Conservation (phyloP, 345 rosid genomes). For the Corchorus capsularis region DNA sequence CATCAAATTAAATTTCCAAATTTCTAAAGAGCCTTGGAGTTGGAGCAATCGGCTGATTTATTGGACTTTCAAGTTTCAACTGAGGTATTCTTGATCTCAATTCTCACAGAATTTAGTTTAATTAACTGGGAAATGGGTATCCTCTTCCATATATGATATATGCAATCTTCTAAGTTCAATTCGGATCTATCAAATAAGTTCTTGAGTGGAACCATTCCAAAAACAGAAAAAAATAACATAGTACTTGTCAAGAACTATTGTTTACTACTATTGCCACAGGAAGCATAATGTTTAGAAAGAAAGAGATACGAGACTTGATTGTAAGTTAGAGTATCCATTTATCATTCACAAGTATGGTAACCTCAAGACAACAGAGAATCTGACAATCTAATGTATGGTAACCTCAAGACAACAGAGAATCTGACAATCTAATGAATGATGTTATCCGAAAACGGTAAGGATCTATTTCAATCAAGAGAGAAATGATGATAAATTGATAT, state of each 20-base stretch:
- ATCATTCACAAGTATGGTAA: slow-evolving; percentile 6
- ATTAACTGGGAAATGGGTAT: no score
- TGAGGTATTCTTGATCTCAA: no score
- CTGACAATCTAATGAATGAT: slow-evolving; percentile 14
- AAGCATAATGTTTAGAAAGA: background rate
- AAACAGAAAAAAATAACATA: background rate
- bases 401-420: background rate
- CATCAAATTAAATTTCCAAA: no score
- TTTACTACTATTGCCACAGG: background rate
- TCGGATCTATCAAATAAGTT: slow-evolving; percentile 15
- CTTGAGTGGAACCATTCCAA: slow-evolving; percentile 18
- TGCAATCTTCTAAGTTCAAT: no score
- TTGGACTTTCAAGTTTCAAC: no score
- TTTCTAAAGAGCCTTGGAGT: no score
- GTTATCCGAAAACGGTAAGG: background rate
- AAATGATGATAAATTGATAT: slow-evolving; percentile 22
- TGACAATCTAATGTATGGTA: slow-evolving; percentile 10
- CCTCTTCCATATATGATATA: no score
- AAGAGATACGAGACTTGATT: background rate
- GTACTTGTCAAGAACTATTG: background rate
- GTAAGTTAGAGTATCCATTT: slow-evolving; percentile 10
- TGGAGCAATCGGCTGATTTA: no score
- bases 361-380: background rate
- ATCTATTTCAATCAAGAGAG: background rate
- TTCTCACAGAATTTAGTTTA: no score